Base-by-base conservation (phyloP, 352 stramenopile genomes). In the Globisporangium parvum region DNA sequence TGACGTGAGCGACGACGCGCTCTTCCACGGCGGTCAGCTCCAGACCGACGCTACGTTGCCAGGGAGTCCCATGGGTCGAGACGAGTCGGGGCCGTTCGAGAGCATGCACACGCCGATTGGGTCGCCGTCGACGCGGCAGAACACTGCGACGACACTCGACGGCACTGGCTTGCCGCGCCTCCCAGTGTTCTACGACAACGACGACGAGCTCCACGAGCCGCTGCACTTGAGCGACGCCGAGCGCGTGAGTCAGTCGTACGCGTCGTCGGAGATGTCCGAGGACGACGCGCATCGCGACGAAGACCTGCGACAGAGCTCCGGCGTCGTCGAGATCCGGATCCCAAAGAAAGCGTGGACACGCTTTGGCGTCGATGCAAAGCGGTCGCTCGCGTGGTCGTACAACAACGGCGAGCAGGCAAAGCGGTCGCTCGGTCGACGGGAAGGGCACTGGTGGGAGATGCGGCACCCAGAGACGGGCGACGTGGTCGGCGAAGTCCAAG, bases 381-480 rank as follows among this genome's bases (percentile, higher is more conserved):
- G 77, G 28, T 91, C 83, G 0, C 87, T 91, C 51, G 80, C 83
- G 41, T 76, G 85, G 59, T 88, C 83, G 2, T 82, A 91, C 58
- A 93, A 87, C 48, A 87, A 85, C 28, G 78, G 75, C 48, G 79
- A 87, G 24, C 77, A 89, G 51, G 77, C 78, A 17, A 75, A 82
- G 41, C 77, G 75, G 53, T 88, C 77, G 31, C 61, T 95, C 33
- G 80, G 81, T 48, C 63, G 79, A 20, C 66, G 84, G 1, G 82
- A 95, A 67, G 83, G 85, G 0, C 78, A 91, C 39, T 95, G 85
- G 85, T 95, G 85, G 85, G 81, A 88, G 51, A 80, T 95, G 68
- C 66, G 77, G 21, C 73, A 93, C 37, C 77, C 80, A 0, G 80
- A 93, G 47, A 86, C 62, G 3, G 83, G 85, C 1, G 75, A 91